phyloP scores from a whole-genome alignment of 192 early-diverging fungal genomes.

The Coemansia sp. region DNA sequence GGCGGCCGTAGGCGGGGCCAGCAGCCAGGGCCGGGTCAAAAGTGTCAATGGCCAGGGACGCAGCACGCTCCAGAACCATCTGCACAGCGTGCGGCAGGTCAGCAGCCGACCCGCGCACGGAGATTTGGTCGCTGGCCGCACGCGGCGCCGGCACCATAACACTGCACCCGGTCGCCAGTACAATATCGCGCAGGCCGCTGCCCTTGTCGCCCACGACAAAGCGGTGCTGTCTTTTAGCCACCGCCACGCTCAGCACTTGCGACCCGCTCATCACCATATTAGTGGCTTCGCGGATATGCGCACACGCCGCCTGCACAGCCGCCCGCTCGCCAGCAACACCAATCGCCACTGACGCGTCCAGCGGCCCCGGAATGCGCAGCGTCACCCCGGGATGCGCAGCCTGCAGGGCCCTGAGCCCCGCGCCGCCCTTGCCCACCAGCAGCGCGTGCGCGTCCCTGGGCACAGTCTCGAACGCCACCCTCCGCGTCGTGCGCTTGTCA shows the following conservation, averaged over 20 bases:
- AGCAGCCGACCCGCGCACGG: conserved; percentile 77
- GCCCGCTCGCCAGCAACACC: conserved; percentile 79
- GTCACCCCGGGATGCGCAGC: conserved; percentile 65
- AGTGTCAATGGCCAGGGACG: conserved; percentile 70
- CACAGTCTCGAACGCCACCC: conserved; percentile 66
- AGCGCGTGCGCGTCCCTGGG: conserved; percentile 80
- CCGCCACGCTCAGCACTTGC: conserved; percentile 64
- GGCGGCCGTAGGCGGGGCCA: conserved; percentile 54
- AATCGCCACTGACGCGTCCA: conserved; percentile 57
- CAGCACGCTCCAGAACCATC: conserved; percentile 82
- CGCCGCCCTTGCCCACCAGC: conserved; percentile 76
- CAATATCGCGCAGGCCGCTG: conserved; percentile 76
- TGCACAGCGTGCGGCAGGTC: conserved; percentile 73
- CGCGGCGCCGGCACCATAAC: conserved; percentile 76
- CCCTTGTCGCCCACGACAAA: conserved; percentile 87
- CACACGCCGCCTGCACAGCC: conserved; percentile 67
- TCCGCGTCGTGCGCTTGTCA: conserved; percentile 73
- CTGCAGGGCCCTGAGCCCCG: conserved; percentile 59
- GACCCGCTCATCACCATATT: conserved; percentile 68
- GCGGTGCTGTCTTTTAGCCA: conserved; percentile 92
- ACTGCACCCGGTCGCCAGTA: conserved; percentile 84
- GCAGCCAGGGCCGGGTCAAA: conserved; percentile 64
- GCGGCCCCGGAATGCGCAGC: conserved; percentile 77
- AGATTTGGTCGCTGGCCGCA: conserved; percentile 73
- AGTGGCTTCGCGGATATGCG: conserved; percentile 62